Evolutionary conservation across 169 alveolate species (phyloP).

Genomic region (Cryptosporidium viatorum): DNA sequence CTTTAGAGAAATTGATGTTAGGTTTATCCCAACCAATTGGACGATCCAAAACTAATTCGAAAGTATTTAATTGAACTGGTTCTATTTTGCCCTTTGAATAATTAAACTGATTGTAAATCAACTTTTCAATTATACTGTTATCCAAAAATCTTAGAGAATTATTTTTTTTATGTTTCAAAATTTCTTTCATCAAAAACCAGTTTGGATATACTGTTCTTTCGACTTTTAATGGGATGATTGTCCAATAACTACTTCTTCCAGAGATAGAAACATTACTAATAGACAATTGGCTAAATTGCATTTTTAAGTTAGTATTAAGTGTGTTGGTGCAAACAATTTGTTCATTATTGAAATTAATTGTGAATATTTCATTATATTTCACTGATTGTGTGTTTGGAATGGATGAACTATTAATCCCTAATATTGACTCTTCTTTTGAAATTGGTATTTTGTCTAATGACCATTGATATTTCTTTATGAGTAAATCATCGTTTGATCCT

Average conservation of each 20-base stretch:
- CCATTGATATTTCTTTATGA: slow-evolving; percentile 36
- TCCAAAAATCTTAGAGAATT: neutral
- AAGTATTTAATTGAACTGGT: neutral
- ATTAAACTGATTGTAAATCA: neutral
- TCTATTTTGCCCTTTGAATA: neutral
- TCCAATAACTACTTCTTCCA: slow-evolving; percentile 58
- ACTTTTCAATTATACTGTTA: neutral
- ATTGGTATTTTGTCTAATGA: slow-evolving; percentile 21
- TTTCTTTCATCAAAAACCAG: slow-evolving; percentile 33
- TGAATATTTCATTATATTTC: slow-evolving; percentile 36
- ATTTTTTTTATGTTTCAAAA: slow-evolving; percentile 1
- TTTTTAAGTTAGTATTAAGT: neutral
- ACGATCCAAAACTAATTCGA: slow-evolving; percentile 21
- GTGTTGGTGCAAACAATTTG: slow-evolving; percentile 4
- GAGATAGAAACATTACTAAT: neutral
- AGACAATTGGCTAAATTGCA: neutral
- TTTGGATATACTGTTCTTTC: slow-evolving; percentile 21
- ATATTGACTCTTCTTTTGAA: slow-evolving; percentile 1
- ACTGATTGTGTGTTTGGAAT: slow-evolving; percentile 44
- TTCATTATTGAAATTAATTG: neutral
- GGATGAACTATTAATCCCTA: neutral
- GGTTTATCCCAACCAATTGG: slow-evolving; percentile 62
- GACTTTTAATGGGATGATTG: neutral
- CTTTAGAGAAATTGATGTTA: neutral
- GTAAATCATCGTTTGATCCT: neutral